Conservation (phyloP, 768 basidiomycete species). For the Tylopilus intermedius region DNA sequence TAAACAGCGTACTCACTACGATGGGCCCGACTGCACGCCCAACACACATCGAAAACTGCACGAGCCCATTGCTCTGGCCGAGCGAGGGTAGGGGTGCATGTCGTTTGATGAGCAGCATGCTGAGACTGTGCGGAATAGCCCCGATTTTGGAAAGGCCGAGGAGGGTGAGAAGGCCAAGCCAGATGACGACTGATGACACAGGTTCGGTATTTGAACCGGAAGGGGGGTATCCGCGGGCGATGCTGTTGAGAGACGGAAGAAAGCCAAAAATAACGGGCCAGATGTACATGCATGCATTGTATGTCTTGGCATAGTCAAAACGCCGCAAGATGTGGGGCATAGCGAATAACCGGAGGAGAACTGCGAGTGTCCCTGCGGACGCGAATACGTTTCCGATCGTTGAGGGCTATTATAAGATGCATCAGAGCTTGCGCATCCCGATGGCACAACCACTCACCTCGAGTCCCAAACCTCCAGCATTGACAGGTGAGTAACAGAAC, state of each 20-base stretch:
- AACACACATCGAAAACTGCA: constrained; percentile 51
- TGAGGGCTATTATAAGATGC: constrained; percentile 34
- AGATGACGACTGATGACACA: constrained; percentile 29
- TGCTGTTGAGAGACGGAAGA: constrained; percentile 47
- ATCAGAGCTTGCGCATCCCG: neutral
- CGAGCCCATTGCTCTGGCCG: constrained; percentile 52
- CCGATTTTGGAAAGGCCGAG: constrained; percentile 33
- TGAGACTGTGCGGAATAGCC: constrained; percentile 37
- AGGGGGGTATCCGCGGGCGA: constrained; percentile 33
- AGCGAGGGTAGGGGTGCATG: constrained; percentile 10
- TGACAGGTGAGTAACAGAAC: constrained; percentile 56
- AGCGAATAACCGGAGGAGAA: constrained; percentile 44
- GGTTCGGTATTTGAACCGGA: neutral
- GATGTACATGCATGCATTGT: constrained; percentile 46
- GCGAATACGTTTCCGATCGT: constrained; percentile 58
- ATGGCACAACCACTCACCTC: constrained; percentile 32
- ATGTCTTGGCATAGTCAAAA: constrained; percentile 44
- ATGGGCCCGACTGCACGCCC: constrained; percentile 51
- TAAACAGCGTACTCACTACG: constrained; percentile 19
- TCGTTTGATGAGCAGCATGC: constrained; percentile 55
- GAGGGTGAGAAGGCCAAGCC: constrained; percentile 41
- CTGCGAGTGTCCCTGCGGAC: constrained; percentile 46
- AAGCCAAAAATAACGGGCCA: constrained; percentile 50
- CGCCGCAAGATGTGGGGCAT: constrained; percentile 50
- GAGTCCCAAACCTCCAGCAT: constrained; percentile 52